These are phyloP conservation scores for Paraurostyla sp. DNA, from an alignment of 73 alveolate species.

Conservation along the genomic window DNA sequence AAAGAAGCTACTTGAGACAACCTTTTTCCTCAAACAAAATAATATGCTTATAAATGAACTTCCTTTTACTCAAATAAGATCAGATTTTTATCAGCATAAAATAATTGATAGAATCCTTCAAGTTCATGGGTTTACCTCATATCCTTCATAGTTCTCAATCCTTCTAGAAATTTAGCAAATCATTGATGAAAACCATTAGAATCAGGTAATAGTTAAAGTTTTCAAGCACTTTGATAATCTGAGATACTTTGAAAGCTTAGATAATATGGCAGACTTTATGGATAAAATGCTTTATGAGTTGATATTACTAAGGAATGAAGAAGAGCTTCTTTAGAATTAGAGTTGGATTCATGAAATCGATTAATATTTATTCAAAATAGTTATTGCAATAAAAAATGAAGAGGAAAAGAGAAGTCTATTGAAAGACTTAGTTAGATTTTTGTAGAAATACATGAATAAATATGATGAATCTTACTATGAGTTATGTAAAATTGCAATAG, in stretches of 20 bases:
- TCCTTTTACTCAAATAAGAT: background rate
- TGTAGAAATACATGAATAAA: constrained; percentile 17
- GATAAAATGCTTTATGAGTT: background rate
- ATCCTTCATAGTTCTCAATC: background rate
- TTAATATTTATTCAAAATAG: background rate
- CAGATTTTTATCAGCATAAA: background rate
- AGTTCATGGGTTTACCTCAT: constrained; percentile 19
- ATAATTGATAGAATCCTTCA: constrained; percentile 8
- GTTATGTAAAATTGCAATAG: too few relatives aligned
- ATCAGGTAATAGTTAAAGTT: background rate
- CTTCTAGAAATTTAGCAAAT: background rate
- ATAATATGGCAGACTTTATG: background rate
- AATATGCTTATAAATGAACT: background rate
- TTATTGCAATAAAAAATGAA: background rate
- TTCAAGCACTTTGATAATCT: constrained; percentile 15
- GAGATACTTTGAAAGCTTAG: constrained; percentile 4
- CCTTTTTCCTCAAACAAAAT: background rate
- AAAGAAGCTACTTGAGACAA: background rate
- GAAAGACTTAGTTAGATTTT: background rate
- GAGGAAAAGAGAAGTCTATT: constrained; percentile 1
- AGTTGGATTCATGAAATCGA: constrained; percentile 16
- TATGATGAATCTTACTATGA: too few relatives aligned
- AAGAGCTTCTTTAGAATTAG: background rate
- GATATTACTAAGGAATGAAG: background rate
- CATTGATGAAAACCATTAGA: background rate